A percentile compares a stretch with the other conserved stretches of the same genome.
phyloP scores from a whole-genome alignment of 2,329 filamentous ascomycete species.

The Podosphaera fusca region DNA sequence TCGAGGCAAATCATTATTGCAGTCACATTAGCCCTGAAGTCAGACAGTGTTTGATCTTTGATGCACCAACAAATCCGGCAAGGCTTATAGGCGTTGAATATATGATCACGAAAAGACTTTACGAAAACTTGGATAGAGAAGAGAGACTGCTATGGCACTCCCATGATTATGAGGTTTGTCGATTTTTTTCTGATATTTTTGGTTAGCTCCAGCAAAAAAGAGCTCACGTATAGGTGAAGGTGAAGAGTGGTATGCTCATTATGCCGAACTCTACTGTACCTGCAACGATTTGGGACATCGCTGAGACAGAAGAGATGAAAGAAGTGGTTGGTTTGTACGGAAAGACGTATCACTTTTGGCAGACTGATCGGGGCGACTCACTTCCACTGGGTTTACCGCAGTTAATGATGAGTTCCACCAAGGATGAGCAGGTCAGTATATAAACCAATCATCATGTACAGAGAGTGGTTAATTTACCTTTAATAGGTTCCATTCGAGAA shows the following conservation, averaged over 20 bases:
- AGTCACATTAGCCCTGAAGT: slow-evolving; percentile 46
- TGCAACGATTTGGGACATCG: slow-evolving; percentile 42
- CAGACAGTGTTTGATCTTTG: slow-evolving; percentile 67
- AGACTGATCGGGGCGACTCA: slow-evolving; percentile 50
- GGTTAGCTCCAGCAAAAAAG: not conserved
- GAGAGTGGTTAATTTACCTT: not conserved
- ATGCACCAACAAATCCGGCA: slow-evolving; percentile 40
- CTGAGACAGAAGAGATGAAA: slow-evolving; percentile 63
- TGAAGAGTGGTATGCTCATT: slow-evolving; percentile 41
- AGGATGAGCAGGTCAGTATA: slow-evolving; percentile 22
- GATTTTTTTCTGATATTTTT: slow-evolving; percentile 20
- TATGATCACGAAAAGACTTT: slow-evolving; percentile 40
- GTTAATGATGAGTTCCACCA: slow-evolving; percentile 40
- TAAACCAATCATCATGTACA: too few relatives aligned
- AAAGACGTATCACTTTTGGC: slow-evolving; percentile 73
- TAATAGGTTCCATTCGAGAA: slow-evolving; percentile 4
- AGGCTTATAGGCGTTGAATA: slow-evolving; percentile 70
- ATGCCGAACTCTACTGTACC: slow-evolving; percentile 41
- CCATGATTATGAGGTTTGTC: slow-evolving; percentile 34
- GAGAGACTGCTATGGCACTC: slow-evolving; percentile 65
- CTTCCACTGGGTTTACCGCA: slow-evolving; percentile 36
- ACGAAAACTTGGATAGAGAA: slow-evolving; percentile 35
- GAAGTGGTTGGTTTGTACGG: slow-evolving; percentile 54
- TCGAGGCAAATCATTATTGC: slow-evolving; percentile 74
- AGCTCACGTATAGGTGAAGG: slow-evolving; percentile 1